Evolutionary conservation across 345 rosid species (phyloP).

Genomic region (Angophora floribunda): DNA sequence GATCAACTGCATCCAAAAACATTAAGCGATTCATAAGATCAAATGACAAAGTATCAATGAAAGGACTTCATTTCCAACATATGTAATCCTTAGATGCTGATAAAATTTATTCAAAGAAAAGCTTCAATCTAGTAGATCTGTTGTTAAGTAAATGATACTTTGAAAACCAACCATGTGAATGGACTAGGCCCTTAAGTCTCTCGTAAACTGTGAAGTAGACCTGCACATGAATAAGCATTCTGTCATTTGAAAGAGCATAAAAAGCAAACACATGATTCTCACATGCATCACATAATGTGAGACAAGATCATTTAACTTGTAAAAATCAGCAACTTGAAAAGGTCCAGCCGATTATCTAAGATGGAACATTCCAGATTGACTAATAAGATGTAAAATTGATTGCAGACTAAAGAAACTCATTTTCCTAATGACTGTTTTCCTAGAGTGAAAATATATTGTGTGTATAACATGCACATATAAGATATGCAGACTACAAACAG

Average conservation of each 20-base stretch:
- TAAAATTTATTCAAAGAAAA: neutral
- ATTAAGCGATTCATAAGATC: neutral
- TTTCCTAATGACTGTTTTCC: neutral
- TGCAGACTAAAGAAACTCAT: neutral
- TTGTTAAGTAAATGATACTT: neutral
- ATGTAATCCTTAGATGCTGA: neutral
- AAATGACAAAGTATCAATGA: neutral
- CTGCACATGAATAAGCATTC: constrained; percentile 30
- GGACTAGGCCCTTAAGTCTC: constrained; percentile 53
- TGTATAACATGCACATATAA: neutral
- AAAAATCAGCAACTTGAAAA: neutral
- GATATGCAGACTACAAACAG: neutral
- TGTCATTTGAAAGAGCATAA: neutral
- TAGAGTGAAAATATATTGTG: neutral
- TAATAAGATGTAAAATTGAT: neutral
- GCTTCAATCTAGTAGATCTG: neutral
- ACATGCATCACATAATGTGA: neutral
- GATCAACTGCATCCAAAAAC: constrained; percentile 28
- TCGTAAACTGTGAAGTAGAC: constrained; percentile 76
- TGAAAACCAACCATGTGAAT: constrained; percentile 56
- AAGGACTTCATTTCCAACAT: neutral
- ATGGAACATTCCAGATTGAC: neutral
- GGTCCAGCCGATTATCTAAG: neutral
- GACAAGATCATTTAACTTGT: neutral
- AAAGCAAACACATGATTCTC: neutral